Percentiles rank a stretch among this genome's conserved stretches.
Evolutionary conservation across 306 rosid species (phyloP).

Genomic region (Trifolium subterraneum): DNA sequence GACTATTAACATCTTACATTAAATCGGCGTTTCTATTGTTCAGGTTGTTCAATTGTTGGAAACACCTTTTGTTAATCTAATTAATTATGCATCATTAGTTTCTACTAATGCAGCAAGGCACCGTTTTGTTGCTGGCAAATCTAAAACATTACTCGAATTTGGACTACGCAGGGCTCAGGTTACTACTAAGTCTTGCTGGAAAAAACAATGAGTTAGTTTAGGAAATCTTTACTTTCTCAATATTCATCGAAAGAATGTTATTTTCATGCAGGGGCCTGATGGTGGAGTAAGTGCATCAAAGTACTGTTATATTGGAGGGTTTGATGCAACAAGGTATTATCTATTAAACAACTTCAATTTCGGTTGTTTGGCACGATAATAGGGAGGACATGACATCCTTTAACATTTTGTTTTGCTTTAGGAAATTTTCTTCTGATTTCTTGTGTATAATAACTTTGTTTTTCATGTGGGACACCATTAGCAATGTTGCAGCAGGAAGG

Average conservation of each 20-base stretch:
- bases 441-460: conserved; percentile 38
- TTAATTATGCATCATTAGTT: conserved; percentile 83
- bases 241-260: conserved; percentile 35
- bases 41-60: conserved; percentile 95
- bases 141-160: conserved; percentile 86
- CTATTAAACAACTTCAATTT: conserved; percentile 23
- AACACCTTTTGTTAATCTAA: conserved; percentile 81
- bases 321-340: conserved; percentile 91
- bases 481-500: conserved; percentile 89
- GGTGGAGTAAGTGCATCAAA: conserved; percentile 93
- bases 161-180: conserved; percentile 94
- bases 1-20: conserved; percentile 13
- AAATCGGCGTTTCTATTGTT: conserved; percentile 33
- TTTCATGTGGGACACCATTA: conserved; percentile 43
- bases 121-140: conserved; percentile 90
- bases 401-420: conserved; percentile 20
- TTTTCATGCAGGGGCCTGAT: conserved; percentile 84
- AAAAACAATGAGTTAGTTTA: conserved; percentile 14
- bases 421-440: conserved; percentile 12
- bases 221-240: background rate
- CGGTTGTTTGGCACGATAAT: background rate
- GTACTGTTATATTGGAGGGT: conserved; percentile 92
- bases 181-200: conserved; percentile 36
- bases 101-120: conserved; percentile 96
- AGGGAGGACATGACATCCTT: conserved; percentile 12